These are phyloP conservation scores for Phytophthora uliginosa DNA, from an alignment of 352 stramenopile genomes.

Conservation along the genomic window DNA sequence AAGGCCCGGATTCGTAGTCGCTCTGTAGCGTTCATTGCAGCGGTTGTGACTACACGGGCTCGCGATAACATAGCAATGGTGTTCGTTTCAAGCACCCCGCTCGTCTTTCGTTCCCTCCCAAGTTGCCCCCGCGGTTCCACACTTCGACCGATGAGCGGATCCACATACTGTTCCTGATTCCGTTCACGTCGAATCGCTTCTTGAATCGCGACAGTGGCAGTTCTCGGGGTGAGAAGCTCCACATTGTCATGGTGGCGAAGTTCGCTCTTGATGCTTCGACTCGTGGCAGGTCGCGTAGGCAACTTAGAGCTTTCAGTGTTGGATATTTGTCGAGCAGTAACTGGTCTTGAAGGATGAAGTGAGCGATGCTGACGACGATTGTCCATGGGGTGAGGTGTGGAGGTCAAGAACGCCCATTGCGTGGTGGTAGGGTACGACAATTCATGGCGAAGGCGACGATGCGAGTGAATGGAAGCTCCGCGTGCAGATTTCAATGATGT, in stretches of 20 bases:
- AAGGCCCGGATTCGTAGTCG: constrained; percentile 52
- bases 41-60: constrained; percentile 35
- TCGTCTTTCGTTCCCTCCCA: constrained; percentile 22
- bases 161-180: constrained; percentile 55
- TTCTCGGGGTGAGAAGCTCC: constrained; percentile 26
- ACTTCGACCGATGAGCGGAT: constrained; percentile 57
- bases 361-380: constrained; percentile 7
- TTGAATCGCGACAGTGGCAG: constrained; percentile 38
- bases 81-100: constrained; percentile 15
- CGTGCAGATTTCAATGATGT: constrained; percentile 5
- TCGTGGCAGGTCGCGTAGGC: constrained; percentile 34
- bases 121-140: constrained; percentile 50
- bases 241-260: constrained; percentile 18
- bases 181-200: constrained; percentile 53
- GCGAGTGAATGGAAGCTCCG: constrained; percentile 15
- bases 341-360: constrained; percentile 25
- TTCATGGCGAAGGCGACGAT: constrained; percentile 28
- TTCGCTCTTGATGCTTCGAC: constrained; percentile 24
- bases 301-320: constrained; percentile 14
- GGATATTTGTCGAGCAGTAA: constrained; percentile 22
- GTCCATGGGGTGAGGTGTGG: constrained; percentile 16
- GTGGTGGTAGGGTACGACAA: constrained; percentile 27
- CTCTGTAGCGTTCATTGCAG: constrained; percentile 51
- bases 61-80: constrained; percentile 28
- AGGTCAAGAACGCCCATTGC: constrained; percentile 38